Conservation (phyloP, 768 basidiomycete genomes). For the Punctularia strigosozonata region DNA sequence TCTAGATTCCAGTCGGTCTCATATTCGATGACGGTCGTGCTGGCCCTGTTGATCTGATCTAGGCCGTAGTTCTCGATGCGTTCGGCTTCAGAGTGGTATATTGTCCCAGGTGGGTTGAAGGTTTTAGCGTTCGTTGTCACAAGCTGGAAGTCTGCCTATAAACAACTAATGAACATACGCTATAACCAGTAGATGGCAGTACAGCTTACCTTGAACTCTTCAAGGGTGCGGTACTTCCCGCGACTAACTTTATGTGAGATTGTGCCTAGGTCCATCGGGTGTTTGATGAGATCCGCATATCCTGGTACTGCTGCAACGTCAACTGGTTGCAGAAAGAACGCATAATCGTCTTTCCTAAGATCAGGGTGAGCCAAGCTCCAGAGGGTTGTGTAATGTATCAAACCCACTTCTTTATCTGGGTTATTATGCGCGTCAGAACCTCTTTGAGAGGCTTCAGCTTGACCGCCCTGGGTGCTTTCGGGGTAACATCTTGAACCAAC, state of each 20-base stretch:
- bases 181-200: too few species aligned
- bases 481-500: conserved; percentile 13
- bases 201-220: conserved; percentile 63
- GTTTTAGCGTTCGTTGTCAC: conserved; percentile 64
- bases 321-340: conserved; percentile 67
- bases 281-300: conserved; percentile 58
- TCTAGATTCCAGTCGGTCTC: conserved; percentile 83
- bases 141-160: conserved; percentile 55
- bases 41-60: conserved; percentile 62
- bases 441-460: conserved; percentile 76
- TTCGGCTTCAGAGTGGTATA: conserved; percentile 67
- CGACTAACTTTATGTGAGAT: conserved; percentile 67
- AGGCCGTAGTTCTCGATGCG: conserved; percentile 58
- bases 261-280: conserved; percentile 90
- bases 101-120: conserved; percentile 65
- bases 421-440: conserved; percentile 53
- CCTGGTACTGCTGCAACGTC: conserved; percentile 46
- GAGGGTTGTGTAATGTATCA: background rate
- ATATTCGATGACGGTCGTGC: conserved; percentile 66
- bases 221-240: conserved; percentile 68
- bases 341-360: conserved; percentile 73
- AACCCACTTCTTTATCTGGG: conserved; percentile 64
- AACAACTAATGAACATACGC: background rate
- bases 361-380: conserved; percentile 2
- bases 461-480: conserved; percentile 37